Evolutionary conservation across 148 eudicot species (phyloP), one percentile per base, ranked within the genome.

Genomic region (Tetragonia tetragonoides): DNA sequence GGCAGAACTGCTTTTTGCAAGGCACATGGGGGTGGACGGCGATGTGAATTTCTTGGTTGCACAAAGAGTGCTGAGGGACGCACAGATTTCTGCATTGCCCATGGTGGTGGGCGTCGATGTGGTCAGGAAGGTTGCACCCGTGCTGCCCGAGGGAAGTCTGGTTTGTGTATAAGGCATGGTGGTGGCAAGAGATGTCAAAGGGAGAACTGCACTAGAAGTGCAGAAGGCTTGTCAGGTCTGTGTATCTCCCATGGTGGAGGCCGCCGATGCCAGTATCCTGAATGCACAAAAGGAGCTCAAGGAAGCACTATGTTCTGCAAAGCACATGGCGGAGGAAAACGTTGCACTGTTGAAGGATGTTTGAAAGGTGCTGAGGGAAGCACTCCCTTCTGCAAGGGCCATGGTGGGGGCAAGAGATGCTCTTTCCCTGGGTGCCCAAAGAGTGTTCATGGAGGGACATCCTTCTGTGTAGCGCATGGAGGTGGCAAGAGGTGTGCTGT

Each of bases 161-260:
- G 99, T 54, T 74, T 91, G 78, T 96, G 99, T 79, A 96, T 96
- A 66, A 89, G 95, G 46, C 99, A 96, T 74, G 99, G 99, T 21
- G 99, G 99, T 18, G 99, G 99, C 7, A 96, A 96, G 86, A 88
- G 99, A 83, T 96, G 99, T 76, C 92, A 89, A 83, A 84, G 47
- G 65, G 98, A 93, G 40, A 86, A 89, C 53, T 96, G 99, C 87
- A 86, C 91, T 3, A 89, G 90, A 77, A 93, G 98, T 81, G 99
- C 99, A 1, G 99, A 96, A 84, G 99, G 99, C 3, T 85, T 91
- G 20, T 96, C 99, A 0, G 99, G 99, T 73, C 91, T 96, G 34
- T 96, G 99, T 79, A 96, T 96, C 76, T 90, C 99, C 1, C 99
- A 96, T 80, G 99, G 99, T 41, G 99, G 99, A 5, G 99, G 99